These are phyloP conservation scores for Xerocomus brunneocitrinus DNA, from an alignment of 768 basidiomycete species.

Conservation along the genomic window DNA sequence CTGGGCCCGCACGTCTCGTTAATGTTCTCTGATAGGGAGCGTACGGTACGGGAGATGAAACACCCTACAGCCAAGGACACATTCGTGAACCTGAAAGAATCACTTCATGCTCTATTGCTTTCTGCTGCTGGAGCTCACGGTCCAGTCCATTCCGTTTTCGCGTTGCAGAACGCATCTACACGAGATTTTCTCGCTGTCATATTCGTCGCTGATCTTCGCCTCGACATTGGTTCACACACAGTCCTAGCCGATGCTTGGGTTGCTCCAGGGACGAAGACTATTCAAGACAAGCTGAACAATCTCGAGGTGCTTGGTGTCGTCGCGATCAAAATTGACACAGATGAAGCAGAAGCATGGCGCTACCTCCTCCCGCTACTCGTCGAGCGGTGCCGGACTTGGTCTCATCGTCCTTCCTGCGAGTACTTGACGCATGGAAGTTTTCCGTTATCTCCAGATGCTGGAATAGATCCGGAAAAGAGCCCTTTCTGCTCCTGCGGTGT, in stretches of 20 bases:
- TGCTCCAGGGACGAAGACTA: slow-evolving; percentile 31
- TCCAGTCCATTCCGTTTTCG: slow-evolving; percentile 17
- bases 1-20: slow-evolving; percentile 28
- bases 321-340: slow-evolving; percentile 11
- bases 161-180: slow-evolving; percentile 13
- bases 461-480: slow-evolving; percentile 29
- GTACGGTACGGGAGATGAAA: not conserved
- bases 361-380: slow-evolving; percentile 46
- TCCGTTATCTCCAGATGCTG: slow-evolving; percentile 34
- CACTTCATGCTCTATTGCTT: slow-evolving; percentile 27
- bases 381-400: slow-evolving; percentile 54
- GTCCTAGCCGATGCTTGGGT: slow-evolving; percentile 49
- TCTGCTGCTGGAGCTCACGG: slow-evolving; percentile 22
- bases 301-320: slow-evolving; percentile 13
- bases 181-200: slow-evolving; percentile 36
- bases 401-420: slow-evolving; percentile 44
- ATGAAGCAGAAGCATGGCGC: slow-evolving; percentile 40
- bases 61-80: slow-evolving; percentile 14
- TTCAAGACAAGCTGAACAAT: slow-evolving; percentile 1
- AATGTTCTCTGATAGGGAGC: slow-evolving; percentile 34
- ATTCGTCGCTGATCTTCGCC: slow-evolving; percentile 42
- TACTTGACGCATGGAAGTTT: slow-evolving; percentile 34
- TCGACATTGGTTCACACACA: slow-evolving; percentile 48
- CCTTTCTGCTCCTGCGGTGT: slow-evolving; percentile 53
- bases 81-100: slow-evolving; percentile 32